These are phyloP conservation scores for Cocos nucifera DNA, from an alignment of 176 grass and related monocot species.

Conservation along the genomic window DNA sequence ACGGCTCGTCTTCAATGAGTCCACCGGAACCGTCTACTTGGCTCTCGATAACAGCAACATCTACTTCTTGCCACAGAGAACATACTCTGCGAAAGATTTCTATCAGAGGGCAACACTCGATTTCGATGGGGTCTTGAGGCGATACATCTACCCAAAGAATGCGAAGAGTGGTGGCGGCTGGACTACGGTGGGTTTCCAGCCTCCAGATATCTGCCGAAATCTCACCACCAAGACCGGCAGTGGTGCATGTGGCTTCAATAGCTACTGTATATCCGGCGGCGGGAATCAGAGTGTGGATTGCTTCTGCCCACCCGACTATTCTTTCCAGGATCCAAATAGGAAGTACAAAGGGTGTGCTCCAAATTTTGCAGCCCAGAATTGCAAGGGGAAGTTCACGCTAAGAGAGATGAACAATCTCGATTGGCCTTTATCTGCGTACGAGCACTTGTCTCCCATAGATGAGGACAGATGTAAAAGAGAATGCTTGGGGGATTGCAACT, in stretches of 20 bases:
- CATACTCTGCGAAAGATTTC: background rate
- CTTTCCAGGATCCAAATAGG: slow-evolving; percentile 29
- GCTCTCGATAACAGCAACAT: background rate
- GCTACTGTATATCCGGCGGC: slow-evolving; percentile 16
- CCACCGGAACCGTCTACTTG: slow-evolving; percentile 27
- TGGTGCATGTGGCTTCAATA: slow-evolving; percentile 21
- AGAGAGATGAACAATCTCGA: slow-evolving; percentile 1
- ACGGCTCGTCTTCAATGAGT: slow-evolving; percentile 24
- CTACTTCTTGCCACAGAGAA: background rate
- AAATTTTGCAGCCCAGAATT: slow-evolving; percentile 30
- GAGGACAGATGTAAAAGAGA: background rate
- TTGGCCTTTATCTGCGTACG: background rate
- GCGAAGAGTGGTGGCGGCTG: slow-evolving; percentile 1
- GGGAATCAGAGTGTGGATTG: slow-evolving; percentile 21
- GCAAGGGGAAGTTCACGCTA: slow-evolving; percentile 18
- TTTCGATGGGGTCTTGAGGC: slow-evolving; percentile 42
- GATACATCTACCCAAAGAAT: slow-evolving; percentile 42
- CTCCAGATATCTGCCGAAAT: slow-evolving; percentile 20
- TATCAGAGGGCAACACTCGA: slow-evolving; percentile 52
- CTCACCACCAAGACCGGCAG: background rate
- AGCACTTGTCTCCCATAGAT: background rate
- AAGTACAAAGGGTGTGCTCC: slow-evolving; percentile 34
- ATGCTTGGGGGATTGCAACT: slow-evolving; percentile 1
- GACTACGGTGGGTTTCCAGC: slow-evolving; percentile 8
- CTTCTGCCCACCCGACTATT: slow-evolving; percentile 23